phyloP scores from a whole-genome alignment of 2,329 filamentous ascomycete species.

The Shiraia sp. region DNA sequence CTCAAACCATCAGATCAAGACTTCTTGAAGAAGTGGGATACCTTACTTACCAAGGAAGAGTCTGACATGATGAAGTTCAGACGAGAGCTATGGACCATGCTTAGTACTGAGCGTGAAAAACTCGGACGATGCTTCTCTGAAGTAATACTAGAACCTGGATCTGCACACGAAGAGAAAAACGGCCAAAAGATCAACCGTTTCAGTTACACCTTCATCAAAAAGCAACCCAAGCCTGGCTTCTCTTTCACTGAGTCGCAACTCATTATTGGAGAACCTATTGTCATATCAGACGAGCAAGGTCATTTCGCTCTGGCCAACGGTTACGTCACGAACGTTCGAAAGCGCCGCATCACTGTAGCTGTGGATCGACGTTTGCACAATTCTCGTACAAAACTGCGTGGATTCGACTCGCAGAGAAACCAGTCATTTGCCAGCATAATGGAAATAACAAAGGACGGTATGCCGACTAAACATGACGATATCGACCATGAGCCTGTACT shows the following conservation, averaged over 20 bases:
- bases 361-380: constrained; percentile 91
- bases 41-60: constrained; percentile 90
- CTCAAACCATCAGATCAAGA: constrained; percentile 73
- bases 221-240: constrained; percentile 63
- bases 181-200: constrained; percentile 89
- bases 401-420: constrained; percentile 76
- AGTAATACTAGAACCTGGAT: constrained; percentile 79
- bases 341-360: constrained; percentile 78
- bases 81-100: constrained; percentile 94
- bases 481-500: constrained; percentile 59
- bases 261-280: constrained; percentile 83
- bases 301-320: constrained; percentile 95
- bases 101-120: constrained; percentile 84
- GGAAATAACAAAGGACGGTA: constrained; percentile 69
- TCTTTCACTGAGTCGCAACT: constrained; percentile 93
- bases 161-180: constrained; percentile 68
- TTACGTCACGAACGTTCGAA: constrained; percentile 78
- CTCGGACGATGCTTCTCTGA: constrained; percentile 88
- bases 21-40: constrained; percentile 96
- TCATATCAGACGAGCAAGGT: constrained; percentile 93
- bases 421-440: constrained; percentile 91
- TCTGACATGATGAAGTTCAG: constrained; percentile 84
- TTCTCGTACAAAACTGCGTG: constrained; percentile 72
- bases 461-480: constrained; percentile 34
- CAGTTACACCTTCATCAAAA: constrained; percentile 81